Conservation (phyloP, 768 basidiomycete species). For the Termitomyces eurrhizus region DNA sequence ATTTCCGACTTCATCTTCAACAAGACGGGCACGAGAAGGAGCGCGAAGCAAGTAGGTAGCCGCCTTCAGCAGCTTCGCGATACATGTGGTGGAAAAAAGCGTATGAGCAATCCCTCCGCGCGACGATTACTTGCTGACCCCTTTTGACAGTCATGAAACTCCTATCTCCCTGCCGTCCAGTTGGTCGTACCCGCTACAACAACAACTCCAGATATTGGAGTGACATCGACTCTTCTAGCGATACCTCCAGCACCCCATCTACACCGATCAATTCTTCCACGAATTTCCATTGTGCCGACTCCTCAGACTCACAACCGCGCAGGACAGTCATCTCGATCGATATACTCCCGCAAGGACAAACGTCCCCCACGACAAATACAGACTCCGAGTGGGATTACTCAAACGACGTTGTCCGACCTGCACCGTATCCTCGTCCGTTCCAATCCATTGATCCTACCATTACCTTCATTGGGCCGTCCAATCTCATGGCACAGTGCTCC, state of each 20-base stretch:
- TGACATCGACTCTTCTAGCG: conserved; percentile 36
- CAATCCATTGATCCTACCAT: conserved; percentile 62
- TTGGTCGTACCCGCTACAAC: conserved; percentile 16
- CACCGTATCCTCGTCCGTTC: conserved; percentile 50
- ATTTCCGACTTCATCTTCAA: conserved; percentile 74
- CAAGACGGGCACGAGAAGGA: conserved; percentile 65
- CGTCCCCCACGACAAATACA: background rate
- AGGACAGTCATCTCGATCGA: conserved; percentile 44
- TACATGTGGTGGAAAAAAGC: conserved; percentile 64
- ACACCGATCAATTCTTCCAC: conserved; percentile 36
- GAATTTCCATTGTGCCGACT: conserved; percentile 22
- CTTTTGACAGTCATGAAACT: conserved; percentile 42
- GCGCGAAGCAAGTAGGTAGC: conserved; percentile 78
- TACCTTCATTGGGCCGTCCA: conserved; percentile 50
- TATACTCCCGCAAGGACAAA: conserved; percentile 30
- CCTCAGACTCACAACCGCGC: conserved; percentile 14
- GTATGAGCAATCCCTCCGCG: conserved; percentile 38
- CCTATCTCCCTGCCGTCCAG: conserved; percentile 32
- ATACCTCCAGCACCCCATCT: conserved; percentile 33
- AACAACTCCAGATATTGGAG: conserved; percentile 22
- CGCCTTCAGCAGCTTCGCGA: conserved; percentile 77
- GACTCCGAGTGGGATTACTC: conserved; percentile 11
- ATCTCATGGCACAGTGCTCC: conserved; percentile 47
- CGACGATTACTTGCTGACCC: conserved; percentile 5
- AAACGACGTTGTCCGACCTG: conserved; percentile 28